Evolutionary conservation across 164 flowering plant species (phyloP).

Genomic region (Sedum album): DNA sequence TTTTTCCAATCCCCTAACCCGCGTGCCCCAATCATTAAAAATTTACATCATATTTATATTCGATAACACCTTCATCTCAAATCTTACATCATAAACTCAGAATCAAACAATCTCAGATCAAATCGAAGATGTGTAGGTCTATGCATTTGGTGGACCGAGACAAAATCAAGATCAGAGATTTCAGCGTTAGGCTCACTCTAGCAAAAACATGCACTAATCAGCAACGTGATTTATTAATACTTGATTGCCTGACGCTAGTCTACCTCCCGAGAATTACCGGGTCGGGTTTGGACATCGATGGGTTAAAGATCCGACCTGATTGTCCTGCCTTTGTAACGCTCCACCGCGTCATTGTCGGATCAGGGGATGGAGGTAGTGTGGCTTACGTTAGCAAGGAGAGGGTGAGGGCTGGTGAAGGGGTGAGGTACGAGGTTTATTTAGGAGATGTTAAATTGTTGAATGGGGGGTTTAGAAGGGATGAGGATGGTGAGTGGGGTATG

Average conservation of each 20-base stretch:
- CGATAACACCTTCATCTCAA: background rate
- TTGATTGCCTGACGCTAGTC: conserved; percentile 42
- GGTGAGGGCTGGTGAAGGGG: conserved; percentile 43
- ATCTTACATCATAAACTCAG: background rate
- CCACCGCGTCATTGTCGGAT: conserved; percentile 26
- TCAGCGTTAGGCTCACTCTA: conserved; percentile 31
- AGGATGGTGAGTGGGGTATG: conserved; percentile 32
- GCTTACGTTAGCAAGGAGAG: conserved; percentile 39
- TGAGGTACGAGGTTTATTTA: conserved; percentile 48
- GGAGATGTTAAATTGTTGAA: conserved; percentile 46
- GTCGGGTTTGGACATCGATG: conserved; percentile 32
- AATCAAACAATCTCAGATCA: background rate
- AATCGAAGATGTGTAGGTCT: conserved; percentile 33
- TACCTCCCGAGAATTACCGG: conserved; percentile 50
- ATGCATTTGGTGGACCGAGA: conserved; percentile 14
- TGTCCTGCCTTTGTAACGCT: conserved; percentile 48
- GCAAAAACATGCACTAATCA: background rate
- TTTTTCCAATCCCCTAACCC: background rate
- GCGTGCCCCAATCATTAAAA: background rate
- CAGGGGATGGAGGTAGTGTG: conserved; percentile 2
- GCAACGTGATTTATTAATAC: conserved; percentile 17
- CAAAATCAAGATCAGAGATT: conserved; percentile 32
- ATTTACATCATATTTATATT: too few species aligned
- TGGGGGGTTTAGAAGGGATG: conserved; percentile 43
- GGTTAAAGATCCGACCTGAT: conserved; percentile 35